Base-by-base conservation (phyloP, 2,329 filamentous ascomycete species). In the Emmonsia crescens region DNA sequence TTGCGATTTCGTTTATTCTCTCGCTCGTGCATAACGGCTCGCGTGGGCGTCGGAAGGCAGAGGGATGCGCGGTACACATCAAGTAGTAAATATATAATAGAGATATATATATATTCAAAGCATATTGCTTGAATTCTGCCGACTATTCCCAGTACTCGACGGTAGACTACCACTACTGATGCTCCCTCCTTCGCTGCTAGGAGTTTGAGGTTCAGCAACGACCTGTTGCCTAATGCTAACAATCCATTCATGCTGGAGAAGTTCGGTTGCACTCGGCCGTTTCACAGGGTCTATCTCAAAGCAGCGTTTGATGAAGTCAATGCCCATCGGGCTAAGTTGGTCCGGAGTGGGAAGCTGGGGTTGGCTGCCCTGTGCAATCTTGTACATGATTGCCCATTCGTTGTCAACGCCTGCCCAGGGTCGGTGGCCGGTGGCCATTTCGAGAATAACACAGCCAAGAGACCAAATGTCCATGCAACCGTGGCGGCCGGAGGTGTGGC, bases 381-480 rank as follows among this genome's bases (percentile, higher is more conserved):
- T 97, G 82, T 96, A 99, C 94, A 99, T 99, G 78, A 99, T 97
- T 49, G 94, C 94, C 91, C 92, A 99, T 75, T 99, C 94, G 72
- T 99, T 99, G 78, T 99, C 94, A 55, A 97, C 85, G 66, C 88
- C 91, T 31, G 91, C 91, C 94, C 94, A 99, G 1, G 94, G 94
- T 19, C 93, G 86, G 64, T 91, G 85, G 24, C 94, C 94, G 0
- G 94, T 99, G 3, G 91, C 91, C 93, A 99, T 97, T 75, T 99
- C 94, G 49, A 96, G 83, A 66, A 99, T 90, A 44, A 99, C 94
- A 55, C 78, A 79, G 5, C 84, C 84, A 19, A 86, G 68, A 1
- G 83, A 83, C 83, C 83, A 86, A 69, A 87, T 79, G 65, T 87
- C 84, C 19, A 85, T 77, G 19, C 81, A 78, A 66, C 94, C 93